Conservation (phyloP, 2,329 filamentous ascomycete genomes). For the Dactylellina parvicollis region DNA sequence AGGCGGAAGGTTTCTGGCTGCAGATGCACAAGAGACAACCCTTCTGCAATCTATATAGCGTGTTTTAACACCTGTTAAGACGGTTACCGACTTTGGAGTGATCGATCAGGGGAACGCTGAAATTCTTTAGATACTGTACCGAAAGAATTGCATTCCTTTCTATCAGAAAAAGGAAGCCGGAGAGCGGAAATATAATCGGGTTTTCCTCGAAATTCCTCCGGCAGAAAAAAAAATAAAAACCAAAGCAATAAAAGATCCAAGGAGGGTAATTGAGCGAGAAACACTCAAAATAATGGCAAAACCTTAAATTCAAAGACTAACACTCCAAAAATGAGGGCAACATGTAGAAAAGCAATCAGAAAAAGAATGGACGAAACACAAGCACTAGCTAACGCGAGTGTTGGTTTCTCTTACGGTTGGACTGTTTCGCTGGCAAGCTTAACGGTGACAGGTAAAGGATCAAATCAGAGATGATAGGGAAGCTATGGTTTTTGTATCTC, state of each 20-base stretch:
- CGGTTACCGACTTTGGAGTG: slow-evolving; percentile 32
- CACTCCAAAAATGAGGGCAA: neutral
- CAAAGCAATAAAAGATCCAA: slow-evolving; percentile 11
- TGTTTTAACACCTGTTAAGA: slow-evolving; percentile 38
- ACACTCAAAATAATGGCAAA: slow-evolving; percentile 27
- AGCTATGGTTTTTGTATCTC: slow-evolving; percentile 46
- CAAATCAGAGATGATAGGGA: slow-evolving; percentile 1
- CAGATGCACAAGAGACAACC: slow-evolving; percentile 22
- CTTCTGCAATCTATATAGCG: slow-evolving; percentile 37
- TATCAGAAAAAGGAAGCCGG: slow-evolving; percentile 10
- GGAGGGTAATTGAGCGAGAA: slow-evolving; percentile 43
- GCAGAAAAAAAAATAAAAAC: slow-evolving; percentile 22
- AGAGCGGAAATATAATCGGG: slow-evolving; percentile 16
- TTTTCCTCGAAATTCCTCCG: slow-evolving; percentile 23
- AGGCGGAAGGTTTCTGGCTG: slow-evolving; percentile 20
- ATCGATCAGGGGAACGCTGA: slow-evolving; percentile 9
- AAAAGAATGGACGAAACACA: slow-evolving; percentile 53
- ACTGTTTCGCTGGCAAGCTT: slow-evolving; percentile 33
- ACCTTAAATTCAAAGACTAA: slow-evolving; percentile 5
- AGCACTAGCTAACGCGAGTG: slow-evolving; percentile 36
- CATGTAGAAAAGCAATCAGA: neutral
- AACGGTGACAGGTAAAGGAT: slow-evolving; percentile 11
- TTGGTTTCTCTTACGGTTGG: slow-evolving; percentile 33
- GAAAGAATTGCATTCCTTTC: slow-evolving; percentile 44
- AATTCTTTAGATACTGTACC: slow-evolving; percentile 42